These are phyloP conservation scores for Fragaria ananassa DNA, from an alignment of 306 rosid genomes.

Conservation along the genomic window DNA sequence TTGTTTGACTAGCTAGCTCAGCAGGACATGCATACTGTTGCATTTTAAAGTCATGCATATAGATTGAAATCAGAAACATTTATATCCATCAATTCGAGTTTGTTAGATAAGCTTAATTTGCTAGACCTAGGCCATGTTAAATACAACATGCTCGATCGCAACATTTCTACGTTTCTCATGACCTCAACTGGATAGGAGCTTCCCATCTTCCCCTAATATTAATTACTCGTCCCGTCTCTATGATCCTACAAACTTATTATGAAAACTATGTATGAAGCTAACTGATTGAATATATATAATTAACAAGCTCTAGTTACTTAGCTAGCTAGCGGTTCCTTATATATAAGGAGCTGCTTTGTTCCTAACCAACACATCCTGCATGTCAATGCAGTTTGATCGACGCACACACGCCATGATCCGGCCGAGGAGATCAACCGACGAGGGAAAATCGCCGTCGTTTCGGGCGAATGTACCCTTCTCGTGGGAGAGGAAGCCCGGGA, in stretches of 20 bases:
- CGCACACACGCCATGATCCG: background rate
- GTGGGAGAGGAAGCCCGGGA: slow-evolving; percentile 57
- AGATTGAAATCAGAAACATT: background rate
- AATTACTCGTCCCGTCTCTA: background rate
- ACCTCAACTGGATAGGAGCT: background rate
- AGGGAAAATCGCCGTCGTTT: background rate
- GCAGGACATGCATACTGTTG: background rate
- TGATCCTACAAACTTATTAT: background rate
- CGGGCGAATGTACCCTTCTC: slow-evolving; percentile 44
- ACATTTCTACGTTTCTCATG: background rate
- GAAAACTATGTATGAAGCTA: background rate
- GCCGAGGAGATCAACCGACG: slow-evolving; percentile 11
- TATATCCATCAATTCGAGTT: background rate
- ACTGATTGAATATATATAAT: background rate
- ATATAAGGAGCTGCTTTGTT: background rate
- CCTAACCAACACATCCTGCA: background rate
- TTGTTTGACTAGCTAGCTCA: background rate
- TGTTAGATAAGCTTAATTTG: background rate
- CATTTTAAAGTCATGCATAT: background rate
- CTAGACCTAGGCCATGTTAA: background rate
- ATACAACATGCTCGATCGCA: background rate
- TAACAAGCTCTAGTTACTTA: background rate
- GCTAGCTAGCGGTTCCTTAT: background rate
- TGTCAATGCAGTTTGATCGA: background rate
- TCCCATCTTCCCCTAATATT: background rate